These are phyloP conservation scores for Diaporthe amygdali DNA, from an alignment of 2,329 filamentous ascomycete species.

Conservation along the genomic window DNA sequence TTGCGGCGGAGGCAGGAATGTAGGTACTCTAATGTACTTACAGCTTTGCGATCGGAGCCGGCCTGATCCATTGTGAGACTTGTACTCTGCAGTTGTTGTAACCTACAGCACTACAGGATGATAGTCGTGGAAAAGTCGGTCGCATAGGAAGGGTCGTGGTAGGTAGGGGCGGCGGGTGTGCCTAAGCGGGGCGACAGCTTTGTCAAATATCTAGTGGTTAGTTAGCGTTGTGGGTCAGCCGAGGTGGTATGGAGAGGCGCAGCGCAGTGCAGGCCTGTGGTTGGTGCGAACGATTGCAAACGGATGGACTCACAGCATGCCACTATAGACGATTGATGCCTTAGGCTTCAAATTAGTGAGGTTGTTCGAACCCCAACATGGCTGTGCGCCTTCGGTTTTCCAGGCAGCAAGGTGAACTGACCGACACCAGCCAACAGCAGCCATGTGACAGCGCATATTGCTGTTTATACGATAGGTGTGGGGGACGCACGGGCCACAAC, in stretches of 20 bases:
- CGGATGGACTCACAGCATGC: background rate
- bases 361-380: too few relatives aligned
- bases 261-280: background rate
- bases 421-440: too few relatives aligned
- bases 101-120: constrained; percentile 61
- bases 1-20: constrained; percentile 34
- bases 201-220: background rate
- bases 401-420: too few relatives aligned
- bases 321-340: too few relatives aligned
- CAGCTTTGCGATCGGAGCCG: too few relatives aligned
- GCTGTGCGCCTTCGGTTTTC: too few relatives aligned
- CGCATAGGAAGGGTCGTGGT: background rate
- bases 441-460: too few relatives aligned
- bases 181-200: background rate
- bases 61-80: constrained; percentile 32
- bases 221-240: constrained; percentile 8
- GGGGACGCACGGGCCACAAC: too few relatives aligned
- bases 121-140: background rate
- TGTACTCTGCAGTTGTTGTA: constrained; percentile 37
- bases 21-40: too few relatives aligned
- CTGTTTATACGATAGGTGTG: too few relatives aligned
- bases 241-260: constrained; percentile 14
- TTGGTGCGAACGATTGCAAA: too few relatives aligned
- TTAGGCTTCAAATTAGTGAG: too few relatives aligned
- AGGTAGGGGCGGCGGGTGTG: background rate